A percentile compares a stretch with the other conserved stretches of the same genome.
Evolutionary conservation across 2,329 filamentous ascomycete species (phyloP).

Genomic region (Aaosphaeria pasadenensis): DNA sequence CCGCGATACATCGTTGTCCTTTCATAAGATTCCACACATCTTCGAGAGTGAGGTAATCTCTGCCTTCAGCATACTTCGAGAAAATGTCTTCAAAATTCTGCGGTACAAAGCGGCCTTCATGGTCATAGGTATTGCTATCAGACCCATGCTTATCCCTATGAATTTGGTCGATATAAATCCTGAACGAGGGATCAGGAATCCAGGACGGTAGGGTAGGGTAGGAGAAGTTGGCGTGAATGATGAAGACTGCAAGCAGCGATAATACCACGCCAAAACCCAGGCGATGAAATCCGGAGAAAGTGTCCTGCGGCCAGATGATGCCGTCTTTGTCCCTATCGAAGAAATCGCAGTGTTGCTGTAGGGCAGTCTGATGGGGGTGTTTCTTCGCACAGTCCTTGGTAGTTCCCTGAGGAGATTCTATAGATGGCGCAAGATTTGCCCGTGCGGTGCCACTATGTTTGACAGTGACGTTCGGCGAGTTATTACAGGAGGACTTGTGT

Average conservation of each 20-base stretch:
- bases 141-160: conserved; percentile 45
- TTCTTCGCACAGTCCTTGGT: conserved; percentile 34
- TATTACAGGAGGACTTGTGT: too few species aligned
- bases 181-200: conserved; percentile 46
- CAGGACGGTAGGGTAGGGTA: conserved; percentile 45
- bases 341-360: conserved; percentile 54
- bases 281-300: conserved; percentile 46
- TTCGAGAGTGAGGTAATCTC: conserved; percentile 37
- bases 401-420: conserved; percentile 24
- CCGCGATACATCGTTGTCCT: conserved; percentile 40
- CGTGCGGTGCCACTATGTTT: too few species aligned
- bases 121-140: conserved; percentile 43
- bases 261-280: conserved; percentile 47
- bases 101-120: conserved; percentile 45
- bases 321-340: conserved; percentile 53
- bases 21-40: conserved; percentile 40
- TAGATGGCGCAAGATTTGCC: not conserved
- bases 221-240: conserved; percentile 51
- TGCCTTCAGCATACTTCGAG: conserved; percentile 41
- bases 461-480: too few species aligned
- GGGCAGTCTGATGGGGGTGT: conserved; percentile 42
- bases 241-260: conserved; percentile 41
- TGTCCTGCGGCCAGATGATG: conserved; percentile 54
- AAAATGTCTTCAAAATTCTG: conserved; percentile 51
- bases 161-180: conserved; percentile 40